Base-by-base conservation (phyloP, 1,284 basidiomycete genomes). In the Meripilus lineatus region DNA sequence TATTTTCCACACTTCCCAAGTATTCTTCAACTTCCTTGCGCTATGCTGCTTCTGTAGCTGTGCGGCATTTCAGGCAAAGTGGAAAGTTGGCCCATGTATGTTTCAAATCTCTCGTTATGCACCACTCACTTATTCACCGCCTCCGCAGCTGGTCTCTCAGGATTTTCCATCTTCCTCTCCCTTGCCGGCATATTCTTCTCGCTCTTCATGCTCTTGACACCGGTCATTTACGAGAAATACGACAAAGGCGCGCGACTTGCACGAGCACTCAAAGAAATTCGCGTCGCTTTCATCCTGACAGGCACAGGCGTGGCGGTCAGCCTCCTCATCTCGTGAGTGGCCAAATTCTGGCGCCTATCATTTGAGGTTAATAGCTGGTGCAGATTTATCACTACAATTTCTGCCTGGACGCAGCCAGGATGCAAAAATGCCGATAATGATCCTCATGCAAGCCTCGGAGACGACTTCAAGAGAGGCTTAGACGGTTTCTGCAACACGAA, bases 21-120 rank as follows among this genome's bases (percentile, higher is more conserved):
- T 80, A 44, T 92, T 94, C 71, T 90, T 93, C 77, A 84, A 86
- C 60, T 93, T 94, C 59, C 73, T 94, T 37, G 81, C 88, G 8
- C 85, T 93, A 79, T 86, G 83, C 44, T 92, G 88, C 58, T 91
- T 89, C 57, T 91, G 84, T 3, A 84, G 84, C 51, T 85, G 91
- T 2, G 91, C 91, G 0, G 71, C 73, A 17, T 95, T 94, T 62
- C 92, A 95, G 55, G 81, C 84, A 4, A 84, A 86, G 55, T 92
- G 80, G 79, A 55, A 69, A 15, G 75, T 93, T 32, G 86, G 87
- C 3, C 88, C 89, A 42, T 93, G 91, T 93, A 58, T 58, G 89
- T 80, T 44, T 40, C 22, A 38, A 18, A n/a, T 10, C 8, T 30
- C n/a, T 30, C 28, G 10, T 22, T 13, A 24, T 30, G 25, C 36